phyloP scores from a whole-genome alignment of 768 basidiomycete genomes.

The Rubroboletus satanas region DNA sequence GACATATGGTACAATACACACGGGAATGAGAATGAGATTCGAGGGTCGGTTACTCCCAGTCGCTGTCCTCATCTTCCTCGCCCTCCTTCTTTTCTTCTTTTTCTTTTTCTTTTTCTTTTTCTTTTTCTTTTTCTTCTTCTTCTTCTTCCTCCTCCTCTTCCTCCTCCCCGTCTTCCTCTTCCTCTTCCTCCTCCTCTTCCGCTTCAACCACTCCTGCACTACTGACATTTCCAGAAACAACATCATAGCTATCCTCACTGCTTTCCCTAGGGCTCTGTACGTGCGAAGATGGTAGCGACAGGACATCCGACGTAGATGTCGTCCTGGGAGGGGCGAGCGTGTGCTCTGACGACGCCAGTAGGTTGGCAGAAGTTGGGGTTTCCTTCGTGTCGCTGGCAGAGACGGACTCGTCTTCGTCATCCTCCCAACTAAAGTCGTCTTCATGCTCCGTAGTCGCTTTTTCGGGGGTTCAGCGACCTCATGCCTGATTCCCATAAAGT shows the following conservation, averaged over 20 bases:
- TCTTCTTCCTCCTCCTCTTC: conserved; percentile 28
- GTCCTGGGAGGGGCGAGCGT: conserved; percentile 25
- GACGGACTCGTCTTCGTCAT: conserved; percentile 73
- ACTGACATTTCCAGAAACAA: conserved; percentile 54
- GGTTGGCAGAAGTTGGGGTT: background rate
- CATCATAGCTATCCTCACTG: conserved; percentile 67
- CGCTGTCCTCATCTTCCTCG: conserved; percentile 29
- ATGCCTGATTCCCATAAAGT: background rate
- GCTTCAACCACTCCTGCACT: conserved; percentile 34
- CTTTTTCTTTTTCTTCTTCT: conserved; percentile 16
- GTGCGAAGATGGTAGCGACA: conserved; percentile 32
- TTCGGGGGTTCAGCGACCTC: conserved; percentile 4
- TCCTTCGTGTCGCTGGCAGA: conserved; percentile 15
- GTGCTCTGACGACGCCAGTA: conserved; percentile 21
- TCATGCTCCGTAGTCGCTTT: conserved; percentile 65
- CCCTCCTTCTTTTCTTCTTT: conserved; percentile 20
- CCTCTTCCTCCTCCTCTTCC: conserved; percentile 24
- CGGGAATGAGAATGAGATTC: background rate
- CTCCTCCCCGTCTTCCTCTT: conserved; percentile 30
- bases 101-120: conserved; percentile 18
- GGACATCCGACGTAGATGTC: conserved; percentile 15
- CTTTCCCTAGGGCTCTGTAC: conserved; percentile 47
- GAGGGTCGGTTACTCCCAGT: conserved; percentile 53
- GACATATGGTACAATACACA: conserved; percentile 19
- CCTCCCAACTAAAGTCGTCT: conserved; percentile 92